Conservation (phyloP, 352 stramenopile genomes). For the Phytophthora pistaciae region DNA sequence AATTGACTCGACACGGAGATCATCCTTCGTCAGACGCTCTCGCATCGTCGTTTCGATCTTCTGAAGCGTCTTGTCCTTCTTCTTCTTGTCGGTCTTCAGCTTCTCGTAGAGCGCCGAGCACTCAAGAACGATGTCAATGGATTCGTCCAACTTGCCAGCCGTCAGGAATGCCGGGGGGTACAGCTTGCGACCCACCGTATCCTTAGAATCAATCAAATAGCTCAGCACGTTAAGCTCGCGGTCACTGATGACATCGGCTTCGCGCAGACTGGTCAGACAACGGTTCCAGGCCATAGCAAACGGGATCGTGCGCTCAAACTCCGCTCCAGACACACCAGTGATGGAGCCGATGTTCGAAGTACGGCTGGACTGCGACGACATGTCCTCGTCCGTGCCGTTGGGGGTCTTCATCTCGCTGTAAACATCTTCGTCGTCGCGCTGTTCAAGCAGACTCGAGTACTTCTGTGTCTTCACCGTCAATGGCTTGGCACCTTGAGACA, state of each 20-base stretch:
- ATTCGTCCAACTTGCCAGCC: conserved; percentile 84
- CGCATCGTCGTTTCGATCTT: conserved; percentile 89
- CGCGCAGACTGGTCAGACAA: conserved; percentile 74
- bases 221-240: conserved; percentile 86
- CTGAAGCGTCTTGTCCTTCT: conserved; percentile 87
- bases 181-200: conserved; percentile 70
- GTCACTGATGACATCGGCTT: conserved; percentile 83
- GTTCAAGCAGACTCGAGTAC: conserved; percentile 79
- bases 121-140: conserved; percentile 87
- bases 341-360: conserved; percentile 76
- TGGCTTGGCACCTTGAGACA: conserved; percentile 78
- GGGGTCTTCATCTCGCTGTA: conserved; percentile 73
- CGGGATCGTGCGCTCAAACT: conserved; percentile 86
- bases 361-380: conserved; percentile 52
- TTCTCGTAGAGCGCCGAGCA: conserved; percentile 84
- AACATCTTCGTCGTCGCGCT: conserved; percentile 58
- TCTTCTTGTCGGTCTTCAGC: conserved; percentile 86
- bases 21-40: conserved; percentile 83
- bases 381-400: conserved; percentile 71
- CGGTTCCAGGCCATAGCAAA: conserved; percentile 91
- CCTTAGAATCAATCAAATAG: conserved; percentile 86
- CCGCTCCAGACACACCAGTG: conserved; percentile 75
- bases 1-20: conserved; percentile 84
- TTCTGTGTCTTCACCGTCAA: conserved; percentile 86
- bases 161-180: conserved; percentile 86